Base-by-base conservation (phyloP, 129 eudicot species). In the Flaveria trinervia region DNA sequence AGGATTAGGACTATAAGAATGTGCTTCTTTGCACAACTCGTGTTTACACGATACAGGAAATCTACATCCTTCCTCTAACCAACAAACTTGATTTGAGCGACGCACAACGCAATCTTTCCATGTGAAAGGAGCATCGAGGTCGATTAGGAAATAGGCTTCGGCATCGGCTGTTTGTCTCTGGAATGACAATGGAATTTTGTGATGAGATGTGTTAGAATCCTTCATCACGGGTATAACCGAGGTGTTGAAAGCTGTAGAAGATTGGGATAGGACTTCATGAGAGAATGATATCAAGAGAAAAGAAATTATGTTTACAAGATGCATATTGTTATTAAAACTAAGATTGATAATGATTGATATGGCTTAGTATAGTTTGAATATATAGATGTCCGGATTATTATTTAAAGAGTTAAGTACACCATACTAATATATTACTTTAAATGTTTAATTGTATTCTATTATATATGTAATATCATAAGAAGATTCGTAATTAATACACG, bases 91-190 rank as follows among this genome's bases (percentile, higher is more conserved):
- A 2, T 0, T 17, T 11, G 9, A 5, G 46, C 0, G 54, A 8
- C 20, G 49, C 39, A 73, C 22, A 9, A 73, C 5, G 15, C 89
- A 87, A 13, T 36, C 28, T 59, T 20, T 49, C 89, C 88, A 87
- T 7, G 78, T 67, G 74, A 75, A 81, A 0, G 86, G 85, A 18
- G 88, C 79, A 15, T 69, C 80, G 20, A 87, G 83, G 66, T 87
- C 88, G 23, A 87, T 81, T 45, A 87, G 86, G 43, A 56, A 72
- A 65, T 75, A 73, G 2, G 74, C 36, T 18, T 65, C 71, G 41
- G 14, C 23, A 15, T 16, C 20, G 7, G 7, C 39, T 2, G 41
- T 14, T 69, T 11, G 43, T 23, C 10, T 20, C 17, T 11, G 1
- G 39, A 66, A 56, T 9, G 57, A 59, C 33, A 79, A 17, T 7